Base-by-base conservation (phyloP, 108 stramenopile genomes). In the Cyclostephanos tholiformis region DNA sequence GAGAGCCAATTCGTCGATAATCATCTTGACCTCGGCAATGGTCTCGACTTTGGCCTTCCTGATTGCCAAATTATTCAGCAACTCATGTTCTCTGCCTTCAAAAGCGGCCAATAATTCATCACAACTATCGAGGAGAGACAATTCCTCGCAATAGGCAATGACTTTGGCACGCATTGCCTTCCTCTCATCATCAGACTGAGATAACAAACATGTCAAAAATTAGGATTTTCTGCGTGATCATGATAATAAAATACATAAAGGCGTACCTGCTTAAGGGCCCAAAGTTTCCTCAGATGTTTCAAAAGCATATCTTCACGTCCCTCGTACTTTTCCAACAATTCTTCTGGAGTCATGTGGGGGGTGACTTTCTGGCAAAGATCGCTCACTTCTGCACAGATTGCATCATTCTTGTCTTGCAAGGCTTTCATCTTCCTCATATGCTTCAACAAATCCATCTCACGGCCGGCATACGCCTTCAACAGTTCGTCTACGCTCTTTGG, bases 71-170 rank as follows among this genome's bases (percentile, higher is more conserved):
- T 60, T 60, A 14, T 38, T 39, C 6, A 60, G 19, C 29, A 60
- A 60, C 29, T 60, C 29, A 32, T 60, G n/a, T 39, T 60, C 59
- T 27, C 59, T 16, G 2, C 59, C 59, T 19, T 17, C 59, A 39
- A 14, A 60, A 14, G 35, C 60, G 14, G 17, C 29, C 30, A 72
- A 52, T 20, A 72, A 27, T 20, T 72, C 71, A n/a, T 72, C 71
- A 1, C 50, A 43, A 11, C 59, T 63, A 29, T 72, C 63, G 0
- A 30, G 59, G 14, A 58, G 29, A 16, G 27, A 17, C 12, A 56
- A 58, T 16, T 62, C 58, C 59, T 61, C 61, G 8, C n/a, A n/a
- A n/a, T n/a, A 61, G 29, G 35, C 32, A 2, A 39, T 19, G 39
- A 60, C 20, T 0, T 60, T 38, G 35, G 59, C 36, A 16, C 59